These are phyloP conservation scores for Giardia duodenalis DNA, from an alignment of 208 protist species.

Conservation along the genomic window DNA sequence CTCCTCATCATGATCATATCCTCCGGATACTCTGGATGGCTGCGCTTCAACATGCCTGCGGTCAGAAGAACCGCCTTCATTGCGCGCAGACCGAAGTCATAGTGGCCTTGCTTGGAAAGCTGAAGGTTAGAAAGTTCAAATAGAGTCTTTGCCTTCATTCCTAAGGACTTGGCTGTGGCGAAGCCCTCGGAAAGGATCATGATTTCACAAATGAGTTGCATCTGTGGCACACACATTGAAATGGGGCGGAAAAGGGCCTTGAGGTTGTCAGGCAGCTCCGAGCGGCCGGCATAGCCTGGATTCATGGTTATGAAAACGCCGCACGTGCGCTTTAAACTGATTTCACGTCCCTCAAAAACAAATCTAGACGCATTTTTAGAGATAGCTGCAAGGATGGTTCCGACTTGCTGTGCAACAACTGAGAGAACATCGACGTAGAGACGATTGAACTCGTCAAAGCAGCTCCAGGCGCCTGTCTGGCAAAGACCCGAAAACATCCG, in stretches of 20 bases:
- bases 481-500: slow-evolving; percentile 80
- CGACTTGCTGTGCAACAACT: slow-evolving; percentile 91
- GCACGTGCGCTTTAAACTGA: slow-evolving; percentile 75
- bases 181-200: slow-evolving; percentile 90
- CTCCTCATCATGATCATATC: slow-evolving; percentile 78
- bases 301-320: slow-evolving; percentile 95
- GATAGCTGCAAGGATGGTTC: slow-evolving; percentile 73
- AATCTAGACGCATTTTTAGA: slow-evolving; percentile 71
- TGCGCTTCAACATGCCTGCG: slow-evolving; percentile 75
- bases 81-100: slow-evolving; percentile 85
- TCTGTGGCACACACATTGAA: slow-evolving; percentile 88
- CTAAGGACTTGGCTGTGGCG: slow-evolving; percentile 50
- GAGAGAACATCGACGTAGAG: slow-evolving; percentile 90
- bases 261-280: slow-evolving; percentile 83
- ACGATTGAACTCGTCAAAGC: slow-evolving; percentile 84
- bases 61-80: slow-evolving; percentile 82
- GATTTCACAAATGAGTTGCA: slow-evolving; percentile 79
- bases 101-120: slow-evolving; percentile 70
- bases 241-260: slow-evolving; percentile 85
- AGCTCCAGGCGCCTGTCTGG: slow-evolving; percentile 86
- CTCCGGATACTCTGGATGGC: slow-evolving; percentile 67
- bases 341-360: slow-evolving; percentile 69
- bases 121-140: slow-evolving; percentile 85
- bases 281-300: slow-evolving; percentile 82
- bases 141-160: slow-evolving; percentile 77